phyloP scores from a whole-genome alignment of 345 rosid species.

The thale cress (Arabidopsis thaliana) region DNA sequence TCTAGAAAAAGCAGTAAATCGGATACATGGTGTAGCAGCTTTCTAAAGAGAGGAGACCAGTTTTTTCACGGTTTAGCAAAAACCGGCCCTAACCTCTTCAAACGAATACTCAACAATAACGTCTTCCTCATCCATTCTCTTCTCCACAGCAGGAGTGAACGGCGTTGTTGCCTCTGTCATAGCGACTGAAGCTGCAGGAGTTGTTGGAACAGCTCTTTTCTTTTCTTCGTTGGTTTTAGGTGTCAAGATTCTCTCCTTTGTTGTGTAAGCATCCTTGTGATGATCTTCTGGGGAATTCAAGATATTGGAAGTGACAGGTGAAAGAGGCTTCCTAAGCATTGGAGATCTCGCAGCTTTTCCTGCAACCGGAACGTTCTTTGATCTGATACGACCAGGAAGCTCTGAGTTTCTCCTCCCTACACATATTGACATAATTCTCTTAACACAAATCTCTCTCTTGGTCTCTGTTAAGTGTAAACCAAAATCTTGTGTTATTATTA shows the following conservation, averaged over 20 bases:
- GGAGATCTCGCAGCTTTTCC: slow-evolving; percentile 47
- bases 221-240: slow-evolving; percentile 47
- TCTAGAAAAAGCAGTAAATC: slow-evolving; percentile 21
- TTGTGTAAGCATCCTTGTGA: slow-evolving; percentile 41
- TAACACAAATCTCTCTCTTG: not conserved
- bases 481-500: not conserved
- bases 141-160: slow-evolving; percentile 52
- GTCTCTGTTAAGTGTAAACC: slow-evolving; percentile 17
- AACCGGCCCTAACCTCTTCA: slow-evolving; percentile 45
- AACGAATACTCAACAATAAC: slow-evolving; percentile 40
- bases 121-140: slow-evolving; percentile 32
- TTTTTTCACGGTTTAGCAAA: slow-evolving; percentile 24
- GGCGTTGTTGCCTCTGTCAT: slow-evolving; percentile 69
- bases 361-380: slow-evolving; percentile 45
- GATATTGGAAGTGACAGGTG: slow-evolving; percentile 65
- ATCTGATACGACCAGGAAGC: slow-evolving; percentile 50
- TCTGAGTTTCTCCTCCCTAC: slow-evolving; percentile 66
- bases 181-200: slow-evolving; percentile 61
- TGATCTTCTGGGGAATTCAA: slow-evolving; percentile 52
- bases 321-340: slow-evolving; percentile 59
- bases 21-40: not conserved
- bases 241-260: slow-evolving; percentile 35
- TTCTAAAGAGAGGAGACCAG: slow-evolving; percentile 11
- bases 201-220: slow-evolving; percentile 49
- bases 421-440: slow-evolving; percentile 21